Percentiles rank a stretch among this genome's conserved stretches.
These are phyloP conservation scores for Camellia granthamiana DNA, from an alignment of 148 eudicot genomes.

Conservation along the genomic window DNA sequence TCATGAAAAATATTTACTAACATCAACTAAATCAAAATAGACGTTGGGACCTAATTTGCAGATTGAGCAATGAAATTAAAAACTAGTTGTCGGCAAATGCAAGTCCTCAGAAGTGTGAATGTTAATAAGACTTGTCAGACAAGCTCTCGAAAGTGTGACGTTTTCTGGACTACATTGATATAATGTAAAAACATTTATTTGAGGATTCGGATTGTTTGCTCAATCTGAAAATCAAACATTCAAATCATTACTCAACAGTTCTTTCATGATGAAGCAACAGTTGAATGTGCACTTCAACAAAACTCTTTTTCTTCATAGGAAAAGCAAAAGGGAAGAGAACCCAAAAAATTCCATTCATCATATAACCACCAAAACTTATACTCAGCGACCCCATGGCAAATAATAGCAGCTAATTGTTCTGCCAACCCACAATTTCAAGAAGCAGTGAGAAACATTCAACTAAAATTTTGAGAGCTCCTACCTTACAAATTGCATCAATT, in stretches of 20 bases:
- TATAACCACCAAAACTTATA: background rate
- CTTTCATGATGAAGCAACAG: constrained; percentile 10
- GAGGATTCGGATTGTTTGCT: background rate
- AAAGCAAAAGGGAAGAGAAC: background rate
- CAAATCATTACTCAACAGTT: background rate
- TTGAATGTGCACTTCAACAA: background rate
- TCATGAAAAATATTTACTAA: too few relatives aligned
- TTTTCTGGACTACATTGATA: background rate
- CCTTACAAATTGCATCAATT: constrained; percentile 99
- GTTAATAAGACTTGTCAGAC: background rate
- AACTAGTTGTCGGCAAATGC: background rate
- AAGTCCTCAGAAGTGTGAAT: background rate
- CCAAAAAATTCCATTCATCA: background rate
- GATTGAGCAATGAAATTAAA: background rate
- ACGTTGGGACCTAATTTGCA: background rate
- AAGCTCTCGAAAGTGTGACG: background rate
- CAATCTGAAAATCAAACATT: constrained; percentile 5
- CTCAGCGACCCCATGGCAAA: background rate
- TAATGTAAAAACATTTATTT: background rate
- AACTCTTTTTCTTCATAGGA: constrained; percentile 1
- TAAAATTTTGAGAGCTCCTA: constrained; percentile 25
- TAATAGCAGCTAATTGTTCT: background rate
- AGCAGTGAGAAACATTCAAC: background rate
- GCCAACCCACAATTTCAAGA: background rate
- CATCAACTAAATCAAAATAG: background rate